Conservation (phyloP, 306 rosid species). For the Hippophae gyantsensis region DNA sequence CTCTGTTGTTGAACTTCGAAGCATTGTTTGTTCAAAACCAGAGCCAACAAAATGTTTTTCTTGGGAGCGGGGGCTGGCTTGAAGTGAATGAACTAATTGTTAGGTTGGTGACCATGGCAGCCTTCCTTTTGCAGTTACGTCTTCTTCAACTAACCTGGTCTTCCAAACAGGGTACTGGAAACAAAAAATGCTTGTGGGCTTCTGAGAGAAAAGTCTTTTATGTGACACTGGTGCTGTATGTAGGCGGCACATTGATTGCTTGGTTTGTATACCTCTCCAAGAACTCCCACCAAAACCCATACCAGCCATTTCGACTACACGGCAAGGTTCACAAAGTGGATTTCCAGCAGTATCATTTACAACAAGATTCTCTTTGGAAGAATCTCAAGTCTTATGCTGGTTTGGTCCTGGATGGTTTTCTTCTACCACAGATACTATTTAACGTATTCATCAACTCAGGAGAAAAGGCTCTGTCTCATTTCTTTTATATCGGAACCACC, state of each 20-base stretch:
- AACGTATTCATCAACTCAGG: conserved; percentile 42
- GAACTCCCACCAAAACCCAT: conserved; percentile 22
- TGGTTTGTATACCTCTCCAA: conserved; percentile 45
- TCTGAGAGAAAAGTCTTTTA: conserved; percentile 55
- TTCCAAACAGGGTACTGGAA: conserved; percentile 44
- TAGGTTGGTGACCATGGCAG: conserved; percentile 69
- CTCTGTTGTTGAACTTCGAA: conserved; percentile 68
- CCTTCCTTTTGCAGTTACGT: conserved; percentile 65
- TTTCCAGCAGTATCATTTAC: conserved; percentile 15
- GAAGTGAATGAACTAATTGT: conserved; percentile 68
- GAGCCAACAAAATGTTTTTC: conserved; percentile 38
- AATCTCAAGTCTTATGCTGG: conserved; percentile 62
- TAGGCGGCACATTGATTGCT: conserved; percentile 43
- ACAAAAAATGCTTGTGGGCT: conserved; percentile 39
- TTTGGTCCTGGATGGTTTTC: conserved; percentile 63
- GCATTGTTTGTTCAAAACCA: conserved; percentile 49
- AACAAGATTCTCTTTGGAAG: conserved; percentile 46
- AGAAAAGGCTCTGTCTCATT: conserved; percentile 38
- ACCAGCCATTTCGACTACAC: conserved; percentile 29
- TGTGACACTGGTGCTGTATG: conserved; percentile 52
- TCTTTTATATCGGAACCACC: conserved; percentile 61
- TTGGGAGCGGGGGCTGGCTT: conserved; percentile 75
- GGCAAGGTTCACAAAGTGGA: conserved; percentile 17
- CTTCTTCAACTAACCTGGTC: conserved; percentile 78
- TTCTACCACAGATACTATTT: conserved; percentile 66